A percentile compares a stretch with the other conserved stretches of the same genome.
These are phyloP conservation scores for Crithidia fasciculata DNA, from an alignment of 208 protist species.

Conservation along the genomic window DNA sequence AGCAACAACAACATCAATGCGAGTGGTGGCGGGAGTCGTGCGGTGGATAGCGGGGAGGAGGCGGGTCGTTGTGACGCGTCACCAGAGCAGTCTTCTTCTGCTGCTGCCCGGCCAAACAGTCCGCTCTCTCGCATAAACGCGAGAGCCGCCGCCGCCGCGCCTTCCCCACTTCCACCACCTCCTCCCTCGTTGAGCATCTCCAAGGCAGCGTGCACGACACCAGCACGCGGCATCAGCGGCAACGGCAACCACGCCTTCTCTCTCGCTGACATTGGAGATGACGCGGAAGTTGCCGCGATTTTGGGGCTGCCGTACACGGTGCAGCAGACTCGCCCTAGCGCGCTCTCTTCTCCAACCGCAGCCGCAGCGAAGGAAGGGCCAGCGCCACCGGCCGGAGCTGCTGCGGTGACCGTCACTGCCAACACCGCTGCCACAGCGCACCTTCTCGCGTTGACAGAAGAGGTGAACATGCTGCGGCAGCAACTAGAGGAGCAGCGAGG, in stretches of 20 bases:
- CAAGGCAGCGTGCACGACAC: background rate
- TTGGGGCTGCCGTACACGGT: slow-evolving; percentile 28
- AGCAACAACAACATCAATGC: too few species aligned
- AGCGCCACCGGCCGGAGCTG: background rate
- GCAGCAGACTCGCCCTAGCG: slow-evolving; percentile 13
- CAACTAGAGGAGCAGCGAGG: slow-evolving; percentile 68
- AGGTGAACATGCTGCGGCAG: slow-evolving; percentile 62
- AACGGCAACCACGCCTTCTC: background rate
- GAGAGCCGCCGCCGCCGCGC: background rate
- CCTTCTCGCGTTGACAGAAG: slow-evolving; percentile 50
- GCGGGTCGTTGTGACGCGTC: background rate
- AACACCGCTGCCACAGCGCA: slow-evolving; percentile 27
- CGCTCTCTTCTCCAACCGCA: background rate
- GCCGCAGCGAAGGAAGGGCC: background rate
- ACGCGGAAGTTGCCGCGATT: slow-evolving; percentile 22
- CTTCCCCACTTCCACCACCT: too few species aligned
- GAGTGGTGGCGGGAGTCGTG: background rate
- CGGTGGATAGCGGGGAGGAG: background rate
- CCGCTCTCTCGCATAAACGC: background rate
- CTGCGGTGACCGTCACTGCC: slow-evolving; percentile 15
- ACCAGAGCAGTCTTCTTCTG: background rate
- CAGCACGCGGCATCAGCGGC: background rate
- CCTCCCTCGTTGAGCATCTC: slow-evolving; percentile 16
- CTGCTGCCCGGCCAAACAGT: background rate
- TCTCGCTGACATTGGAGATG: slow-evolving; percentile 18